Evolutionary conservation across 129 eudicot genomes (phyloP).

Genomic region (Flaveria linearis): DNA sequence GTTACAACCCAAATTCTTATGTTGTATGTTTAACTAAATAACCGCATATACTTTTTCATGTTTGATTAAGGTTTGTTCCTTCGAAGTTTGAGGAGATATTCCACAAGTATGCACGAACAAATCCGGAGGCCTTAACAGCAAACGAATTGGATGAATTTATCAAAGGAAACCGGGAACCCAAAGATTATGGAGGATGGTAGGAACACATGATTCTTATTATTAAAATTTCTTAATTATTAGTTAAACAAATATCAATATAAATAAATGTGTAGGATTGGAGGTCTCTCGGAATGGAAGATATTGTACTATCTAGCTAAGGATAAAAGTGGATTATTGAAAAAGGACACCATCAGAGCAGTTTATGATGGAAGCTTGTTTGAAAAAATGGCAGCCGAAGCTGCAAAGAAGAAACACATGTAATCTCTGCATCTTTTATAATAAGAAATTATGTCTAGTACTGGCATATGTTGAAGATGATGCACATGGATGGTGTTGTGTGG

Average conservation of each 20-base stretch:
- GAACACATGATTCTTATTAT: background rate
- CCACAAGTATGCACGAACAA: conserved; percentile 58
- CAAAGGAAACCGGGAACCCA: conserved; percentile 70
- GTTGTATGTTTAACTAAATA: background rate
- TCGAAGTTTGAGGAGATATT: conserved; percentile 83
- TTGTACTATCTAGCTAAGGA: conserved; percentile 62
- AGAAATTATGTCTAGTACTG: background rate
- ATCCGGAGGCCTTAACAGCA: conserved; percentile 50
- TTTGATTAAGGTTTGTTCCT: conserved; percentile 52
- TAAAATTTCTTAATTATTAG: background rate
- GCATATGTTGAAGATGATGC: background rate
- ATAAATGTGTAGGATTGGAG: conserved; percentile 49
- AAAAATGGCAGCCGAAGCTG: conserved; percentile 46
- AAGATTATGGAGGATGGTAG: conserved; percentile 76
- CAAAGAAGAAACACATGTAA: conserved; percentile 38
- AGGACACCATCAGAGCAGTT: conserved; percentile 55
- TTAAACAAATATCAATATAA: no score
- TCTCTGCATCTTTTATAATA: background rate
- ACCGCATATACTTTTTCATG: background rate
- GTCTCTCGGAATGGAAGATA: conserved; percentile 69
- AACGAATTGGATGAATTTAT: conserved; percentile 58
- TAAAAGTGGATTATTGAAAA: conserved; percentile 63
- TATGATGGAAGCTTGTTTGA: conserved; percentile 85
- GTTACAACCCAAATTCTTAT: background rate
- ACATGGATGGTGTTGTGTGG: background rate